Conservation (phyloP, 2,329 filamentous ascomycete species). For the Aspergillus tanneri region DNA sequence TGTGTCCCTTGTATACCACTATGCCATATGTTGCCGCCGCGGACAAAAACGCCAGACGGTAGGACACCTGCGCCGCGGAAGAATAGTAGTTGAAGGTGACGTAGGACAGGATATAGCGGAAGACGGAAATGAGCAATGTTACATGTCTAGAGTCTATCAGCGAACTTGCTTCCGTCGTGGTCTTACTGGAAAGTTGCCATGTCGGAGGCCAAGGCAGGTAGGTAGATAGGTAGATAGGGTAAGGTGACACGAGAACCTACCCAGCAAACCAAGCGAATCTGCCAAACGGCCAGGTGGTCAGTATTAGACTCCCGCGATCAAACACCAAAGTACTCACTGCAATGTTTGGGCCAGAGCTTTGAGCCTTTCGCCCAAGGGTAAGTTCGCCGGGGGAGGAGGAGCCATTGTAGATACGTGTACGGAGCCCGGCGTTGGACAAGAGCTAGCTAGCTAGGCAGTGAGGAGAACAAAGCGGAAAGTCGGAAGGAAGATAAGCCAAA, state of each 20-base stretch:
- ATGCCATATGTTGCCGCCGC: constrained; percentile 94
- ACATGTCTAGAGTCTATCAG: constrained; percentile 65
- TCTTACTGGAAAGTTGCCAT: background rate
- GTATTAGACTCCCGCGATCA: constrained; percentile 16
- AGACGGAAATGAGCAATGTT: constrained; percentile 75
- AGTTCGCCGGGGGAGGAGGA: constrained; percentile 67
- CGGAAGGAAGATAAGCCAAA: constrained; percentile 2
- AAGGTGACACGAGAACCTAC: constrained; percentile 54
- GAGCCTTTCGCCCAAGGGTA: constrained; percentile 73
- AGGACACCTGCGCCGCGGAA: constrained; percentile 74
- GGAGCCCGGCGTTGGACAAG: background rate
- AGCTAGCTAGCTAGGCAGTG: background rate
- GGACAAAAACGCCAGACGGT: constrained; percentile 85
- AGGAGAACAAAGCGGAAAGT: constrained; percentile 3
- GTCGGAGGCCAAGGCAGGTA: constrained; percentile 1
- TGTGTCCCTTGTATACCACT: constrained; percentile 96
- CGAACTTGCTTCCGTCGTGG: constrained; percentile 3
- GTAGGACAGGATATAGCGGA: constrained; percentile 83
- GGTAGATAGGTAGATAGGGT: background rate
- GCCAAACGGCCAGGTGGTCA: constrained; percentile 35
- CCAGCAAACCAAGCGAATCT: constrained; percentile 73
- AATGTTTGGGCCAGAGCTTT: constrained; percentile 80
- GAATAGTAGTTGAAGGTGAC: constrained; percentile 84
- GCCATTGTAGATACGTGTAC: constrained; percentile 54
- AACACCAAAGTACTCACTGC: constrained; percentile 68